Base-by-base conservation (phyloP, 805 yeast genomes). In the Metschnikowia dekortorum region DNA sequence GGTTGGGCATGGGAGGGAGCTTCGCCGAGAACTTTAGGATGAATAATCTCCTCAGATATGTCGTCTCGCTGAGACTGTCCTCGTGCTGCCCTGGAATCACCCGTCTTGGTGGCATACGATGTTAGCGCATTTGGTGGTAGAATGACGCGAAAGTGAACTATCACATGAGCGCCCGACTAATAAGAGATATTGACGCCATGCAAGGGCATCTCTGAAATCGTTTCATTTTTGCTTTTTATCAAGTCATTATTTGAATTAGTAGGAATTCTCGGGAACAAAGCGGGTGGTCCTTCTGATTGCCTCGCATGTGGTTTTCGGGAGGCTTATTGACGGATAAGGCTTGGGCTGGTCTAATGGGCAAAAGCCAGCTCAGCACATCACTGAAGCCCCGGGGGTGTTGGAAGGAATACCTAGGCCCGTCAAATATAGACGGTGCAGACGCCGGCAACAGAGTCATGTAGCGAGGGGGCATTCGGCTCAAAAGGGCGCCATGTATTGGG, bases 1-100 rank as follows among this genome's bases (percentile, higher is more conserved):
- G 6, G 37, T 7, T 6, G 44, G 41, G 22, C 26, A 35, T 7
- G 31, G 14, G 29, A 10, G 26, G 18, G 26, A 18, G 7, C 28
- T 7, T 36, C 33, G 13, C 10, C 14, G 35, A 14, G 38, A 13
- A 2, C 16, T 33, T 16, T 42, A 16, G 40, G 29, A n/a, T 13
- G 9, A 2, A 51, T 44, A 13, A 41, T 29, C 14, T 52, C 59
- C 22, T 55, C 51, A 31, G 59, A 50, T 8, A 40, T 39, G 10
- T 57, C 61, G 16, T 57, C 9, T 57, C 61, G 28, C 61, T 56
- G 18, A 52, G 43, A 36, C 50, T 49, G 36, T 52, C 61, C 16
- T 42, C 44, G n/a, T 44, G 46, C n/a, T 22, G 33, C 11, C 32
- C 40, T 14, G 39, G 33, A 35, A 44, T 14, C 4, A 28, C 46